Conservation (phyloP, 495 filamentous ascomycete species). For the Talaromyces liani region DNA sequence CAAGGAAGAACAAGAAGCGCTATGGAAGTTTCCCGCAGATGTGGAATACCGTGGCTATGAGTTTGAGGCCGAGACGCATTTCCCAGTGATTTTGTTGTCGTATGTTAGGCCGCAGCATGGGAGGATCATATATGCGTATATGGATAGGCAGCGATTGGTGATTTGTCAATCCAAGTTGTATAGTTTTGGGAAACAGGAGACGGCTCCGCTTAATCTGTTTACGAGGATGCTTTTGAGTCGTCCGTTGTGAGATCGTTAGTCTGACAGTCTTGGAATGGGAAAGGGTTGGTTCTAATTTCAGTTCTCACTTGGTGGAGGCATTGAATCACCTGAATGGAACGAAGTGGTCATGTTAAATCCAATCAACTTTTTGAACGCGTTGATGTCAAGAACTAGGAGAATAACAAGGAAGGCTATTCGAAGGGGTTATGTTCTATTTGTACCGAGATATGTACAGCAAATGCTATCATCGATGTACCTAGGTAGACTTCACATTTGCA, state of each 20-base stretch:
- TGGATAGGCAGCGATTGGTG: neutral
- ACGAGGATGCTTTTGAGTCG: slow-evolving; percentile 49
- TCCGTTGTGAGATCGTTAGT: neutral
- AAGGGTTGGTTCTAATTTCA: too few relatives aligned
- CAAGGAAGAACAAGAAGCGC: neutral
- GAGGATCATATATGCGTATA: slow-evolving; percentile 8
- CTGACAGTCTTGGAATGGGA: too few relatives aligned
- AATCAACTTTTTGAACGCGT: too few relatives aligned
- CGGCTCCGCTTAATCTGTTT: slow-evolving; percentile 21
- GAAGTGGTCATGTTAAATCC: too few relatives aligned
- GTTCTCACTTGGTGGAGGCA: too few relatives aligned
- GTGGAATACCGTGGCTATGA: neutral
- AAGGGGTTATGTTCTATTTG: too few relatives aligned
- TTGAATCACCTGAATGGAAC: too few relatives aligned
- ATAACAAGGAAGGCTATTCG: too few relatives aligned
- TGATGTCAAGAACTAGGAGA: too few relatives aligned
- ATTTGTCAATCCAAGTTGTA: slow-evolving; percentile 9
- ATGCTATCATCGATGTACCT: too few relatives aligned
- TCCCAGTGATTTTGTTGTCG: neutral
- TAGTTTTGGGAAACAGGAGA: slow-evolving; percentile 11
- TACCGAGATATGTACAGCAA: too few relatives aligned
- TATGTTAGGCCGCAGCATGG: slow-evolving; percentile 3
- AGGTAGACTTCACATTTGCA: too few relatives aligned
- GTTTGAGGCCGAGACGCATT: neutral
- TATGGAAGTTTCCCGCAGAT: neutral